These are phyloP conservation scores for Metarhizium album DNA, from an alignment of 2,329 filamentous ascomycete species.

Conservation along the genomic window DNA sequence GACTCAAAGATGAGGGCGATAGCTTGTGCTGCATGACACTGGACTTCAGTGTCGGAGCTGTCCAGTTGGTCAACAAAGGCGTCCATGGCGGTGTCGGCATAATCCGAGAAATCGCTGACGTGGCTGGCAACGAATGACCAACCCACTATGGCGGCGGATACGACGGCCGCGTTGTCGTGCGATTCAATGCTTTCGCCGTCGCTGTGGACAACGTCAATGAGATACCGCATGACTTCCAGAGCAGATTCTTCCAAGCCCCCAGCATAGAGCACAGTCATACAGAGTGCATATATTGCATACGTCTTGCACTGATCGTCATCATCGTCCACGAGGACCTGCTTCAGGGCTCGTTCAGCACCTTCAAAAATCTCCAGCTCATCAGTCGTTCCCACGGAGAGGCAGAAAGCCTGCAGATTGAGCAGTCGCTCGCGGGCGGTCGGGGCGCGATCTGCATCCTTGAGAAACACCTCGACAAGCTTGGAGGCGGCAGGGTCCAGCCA, in stretches of 20 bases:
- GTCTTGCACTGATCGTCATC: conserved; percentile 54
- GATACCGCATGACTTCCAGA: conserved; percentile 61
- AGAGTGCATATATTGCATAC: conserved; percentile 66
- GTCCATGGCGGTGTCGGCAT: conserved; percentile 63
- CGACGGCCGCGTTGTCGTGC: conserved; percentile 57
- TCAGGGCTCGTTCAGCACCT: conserved; percentile 17
- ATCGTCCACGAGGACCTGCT: conserved; percentile 31
- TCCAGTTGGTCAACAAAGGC: conserved; percentile 80
- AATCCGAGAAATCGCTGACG: conserved; percentile 61
- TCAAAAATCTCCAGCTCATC: conserved; percentile 41
- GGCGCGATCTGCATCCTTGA: conserved; percentile 60
- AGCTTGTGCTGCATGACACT: conserved; percentile 67
- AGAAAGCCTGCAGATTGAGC: conserved; percentile 60
- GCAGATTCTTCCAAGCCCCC: conserved; percentile 60
- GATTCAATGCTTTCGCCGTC: conserved; percentile 67
- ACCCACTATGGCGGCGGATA: conserved; percentile 62
- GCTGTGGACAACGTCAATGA: conserved; percentile 68
- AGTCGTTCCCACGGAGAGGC: conserved; percentile 55
- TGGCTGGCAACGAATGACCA: conserved; percentile 76
- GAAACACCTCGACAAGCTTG: conserved; percentile 51
- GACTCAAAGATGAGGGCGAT: conserved; percentile 79
- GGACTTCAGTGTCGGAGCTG: conserved; percentile 59
- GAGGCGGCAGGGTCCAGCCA: conserved; percentile 46
- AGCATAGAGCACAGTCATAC: conserved; percentile 63
- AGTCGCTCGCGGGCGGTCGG: conserved; percentile 58